Evolutionary conservation across 179 eudicot genomes (phyloP), one percentile per base, ranked within the genome.

Genomic region (Beta macrorhiza): DNA sequence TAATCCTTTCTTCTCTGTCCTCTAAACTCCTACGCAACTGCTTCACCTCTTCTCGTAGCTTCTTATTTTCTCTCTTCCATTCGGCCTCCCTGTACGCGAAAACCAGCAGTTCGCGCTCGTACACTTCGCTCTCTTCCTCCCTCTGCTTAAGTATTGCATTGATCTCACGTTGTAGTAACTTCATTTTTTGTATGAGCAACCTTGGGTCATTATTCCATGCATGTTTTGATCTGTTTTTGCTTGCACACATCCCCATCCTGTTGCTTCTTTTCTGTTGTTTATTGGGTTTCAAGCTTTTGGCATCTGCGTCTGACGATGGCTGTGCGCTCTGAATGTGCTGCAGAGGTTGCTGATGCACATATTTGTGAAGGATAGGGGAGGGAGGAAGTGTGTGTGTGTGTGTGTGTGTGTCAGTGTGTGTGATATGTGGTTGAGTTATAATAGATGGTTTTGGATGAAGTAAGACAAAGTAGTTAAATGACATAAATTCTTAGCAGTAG

Each of bases 21-120:
- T 81, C 87, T 63, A 87, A 14, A 12, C 67, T 80, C 82, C 74
- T 85, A 68, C 83, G 81, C 72, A 92, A 52, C 76, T 82, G 83
- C 79, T 80, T 87, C n/a, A 87, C 84, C 71, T 91, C 90, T 13
- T 87, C 90, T 16, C 77, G 82, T 59, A 92, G 53, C 72, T 81
- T 83, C 88, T 88, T 91, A 86, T 87, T 80, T 82, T 93, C 96
- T 12, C 73, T 84, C 84, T 78, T 90, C 97, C 97, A 93, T 83
- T 86, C 92, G 0, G 83, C 85, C 75, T 93, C 92, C 81, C 89
- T 91, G 58, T 83, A 63, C 9, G 87, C 84, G 47, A 82, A 86
- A 22, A 75, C 80, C 92, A 88, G 79, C 49, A 84, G 79, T 72
- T 89, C 90, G 5, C 84, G 74, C 83, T 91, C 94, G 64, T 90